phyloP scores from a whole-genome alignment of 805 yeast genomes.

The Saccharomyces cerevisiae region DNA sequence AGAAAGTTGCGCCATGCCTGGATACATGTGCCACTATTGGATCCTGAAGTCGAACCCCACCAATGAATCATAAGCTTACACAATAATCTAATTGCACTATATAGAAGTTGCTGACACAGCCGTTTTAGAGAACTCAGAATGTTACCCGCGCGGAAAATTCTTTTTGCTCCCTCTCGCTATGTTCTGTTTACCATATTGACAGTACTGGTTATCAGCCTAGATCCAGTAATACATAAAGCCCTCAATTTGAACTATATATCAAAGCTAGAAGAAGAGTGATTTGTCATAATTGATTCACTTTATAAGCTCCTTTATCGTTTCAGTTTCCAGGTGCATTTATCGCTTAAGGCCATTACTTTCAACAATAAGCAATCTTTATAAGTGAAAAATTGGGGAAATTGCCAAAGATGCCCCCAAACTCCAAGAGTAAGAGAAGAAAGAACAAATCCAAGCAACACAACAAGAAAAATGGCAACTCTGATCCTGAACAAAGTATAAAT shows the following conservation, averaged over 20 bases:
- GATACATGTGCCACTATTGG: constrained; percentile 59
- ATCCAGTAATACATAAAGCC: neutral
- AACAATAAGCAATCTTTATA: neutral
- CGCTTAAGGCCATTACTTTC: neutral
- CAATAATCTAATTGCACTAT: neutral
- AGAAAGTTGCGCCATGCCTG: constrained; percentile 39
- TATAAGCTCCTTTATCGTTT: neutral
- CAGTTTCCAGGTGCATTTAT: neutral
- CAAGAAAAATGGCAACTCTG: constrained; percentile 6
- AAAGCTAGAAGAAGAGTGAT: neutral
- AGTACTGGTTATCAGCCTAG: neutral
- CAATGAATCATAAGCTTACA: neutral
- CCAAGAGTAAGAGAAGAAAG: constrained; percentile 25
- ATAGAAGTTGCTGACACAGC: neutral
- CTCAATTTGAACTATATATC: neutral
- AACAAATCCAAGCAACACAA: constrained; percentile 16
- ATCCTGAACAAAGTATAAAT: neutral
- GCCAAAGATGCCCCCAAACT: constrained; percentile 19
- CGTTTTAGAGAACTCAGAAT: neutral
- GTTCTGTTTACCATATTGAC: neutral
- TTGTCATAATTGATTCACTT: neutral
- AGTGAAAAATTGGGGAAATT: neutral
- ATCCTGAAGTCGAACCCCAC: constrained; percentile 31
- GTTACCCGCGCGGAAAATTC: neutral
- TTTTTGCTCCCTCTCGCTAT: neutral